Base-by-base conservation (phyloP, 2,329 filamentous ascomycete genomes). In the Exutisphaerella laricina region DNA sequence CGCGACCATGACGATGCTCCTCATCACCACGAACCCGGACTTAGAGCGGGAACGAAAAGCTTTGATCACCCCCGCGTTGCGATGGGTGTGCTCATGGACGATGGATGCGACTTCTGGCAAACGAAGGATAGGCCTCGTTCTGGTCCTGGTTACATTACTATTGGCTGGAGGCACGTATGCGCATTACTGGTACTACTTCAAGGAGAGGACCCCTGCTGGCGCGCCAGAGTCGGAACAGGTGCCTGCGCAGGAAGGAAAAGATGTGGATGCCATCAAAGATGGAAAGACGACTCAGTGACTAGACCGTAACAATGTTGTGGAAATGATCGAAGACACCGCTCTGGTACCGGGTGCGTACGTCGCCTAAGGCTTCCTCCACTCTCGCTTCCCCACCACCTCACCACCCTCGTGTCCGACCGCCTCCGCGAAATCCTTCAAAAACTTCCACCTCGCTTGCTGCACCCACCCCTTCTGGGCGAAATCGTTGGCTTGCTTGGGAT, bases 21-120 rank as follows among this genome's bases (percentile, higher is more conserved):
- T 74, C 3, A 63, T 72, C 30, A 66, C 61, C n/a, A 56, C 73
- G 22, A 73, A 72, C 54, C 72, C 72, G 1, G 71, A 74, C 48
- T 49, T 74, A 13, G 67, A 68, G 36, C 54, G 55, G 9, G 71
- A 75, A 48, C 49, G 70, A 5, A 45, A 58, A 35, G 44, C 49
- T 0, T 45, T 73, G 3, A 64, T 74, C 2, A 74, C 71, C 4
- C 71, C 71, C 0, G 53, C 59, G 16, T 48, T 73, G 31, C 53
- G 49, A 29, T 66, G 59, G 55, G 18, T 43, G 14, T 43, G 40
- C 17, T 46, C 67, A 12, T 48, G 45, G 42, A 38, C 48, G 2
- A 49, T 55, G 50, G 33, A 35, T 20, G 44, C 39, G 3, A 13
- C 25, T n/a, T 43, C 46, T 26, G 48, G 48, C 2, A 48, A 48